Base-by-base conservation (phyloP, 768 basidiomycete species). In the Tylopilus vinaceipallidus region DNA sequence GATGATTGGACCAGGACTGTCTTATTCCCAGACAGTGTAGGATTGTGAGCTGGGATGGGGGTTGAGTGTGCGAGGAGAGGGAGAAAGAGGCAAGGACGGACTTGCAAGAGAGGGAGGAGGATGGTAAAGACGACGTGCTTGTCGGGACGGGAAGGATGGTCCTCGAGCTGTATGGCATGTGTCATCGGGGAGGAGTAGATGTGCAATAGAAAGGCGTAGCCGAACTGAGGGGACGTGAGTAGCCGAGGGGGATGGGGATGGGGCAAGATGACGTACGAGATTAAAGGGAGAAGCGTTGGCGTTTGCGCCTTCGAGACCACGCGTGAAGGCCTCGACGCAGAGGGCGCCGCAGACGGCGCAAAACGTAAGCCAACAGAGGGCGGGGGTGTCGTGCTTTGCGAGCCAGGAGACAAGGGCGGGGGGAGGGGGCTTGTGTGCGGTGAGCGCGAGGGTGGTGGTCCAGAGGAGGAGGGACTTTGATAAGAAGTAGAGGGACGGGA, bases 361-460 rank as follows among this genome's bases (percentile, higher is more conserved):
- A 62, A 90, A 91, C 0, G 86, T 88, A 27, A 69, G 70, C 88
- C 89, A 91, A 62, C 87, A 88, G 10, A 90, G 70, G 22, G 82
- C 73, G 0, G 75, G 65, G 73, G 86, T 88, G 32, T 81, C 77
- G 55, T 73, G 75, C 29, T 67, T 58, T 8, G 71, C 64, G 45
- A 2, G 59, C 30, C 30, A 67, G 67, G 11, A 77, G 53, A n/a
- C 44, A 62, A 68, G 9, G 58, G 43, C 17, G 62, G 67, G 36
- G 60, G 50, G 17, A 68, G 53, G 3, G 78, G 73, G 49, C 70
- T 74, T 8, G 71, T 49, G 49, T 74, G 77, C 71, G 0, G 79
- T 76, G 60, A 89, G 86, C 2, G 86, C 61, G 0, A 86, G 72
- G 23, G 86, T 73, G 17, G 82, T 57, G 6, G 64, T 55, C 84